These are phyloP conservation scores for Diddensiella santjacobensis DNA, from an alignment of 805 yeast species.

Conservation along the genomic window DNA sequence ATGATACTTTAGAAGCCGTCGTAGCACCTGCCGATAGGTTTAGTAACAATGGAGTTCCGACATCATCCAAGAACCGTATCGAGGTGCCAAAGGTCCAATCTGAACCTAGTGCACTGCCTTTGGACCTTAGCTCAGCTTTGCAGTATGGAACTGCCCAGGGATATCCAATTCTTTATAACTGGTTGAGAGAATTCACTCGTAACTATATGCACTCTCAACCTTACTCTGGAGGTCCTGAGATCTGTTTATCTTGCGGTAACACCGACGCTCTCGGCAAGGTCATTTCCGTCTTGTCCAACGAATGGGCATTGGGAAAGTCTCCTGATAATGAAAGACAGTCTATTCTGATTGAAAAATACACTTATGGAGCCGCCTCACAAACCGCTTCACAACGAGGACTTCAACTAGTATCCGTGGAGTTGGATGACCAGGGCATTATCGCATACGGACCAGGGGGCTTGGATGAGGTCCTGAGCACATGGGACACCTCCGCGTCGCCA, in stretches of 20 bases:
- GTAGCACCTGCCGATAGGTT: slow-evolving; percentile 46
- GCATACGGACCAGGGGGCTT: slow-evolving; percentile 53
- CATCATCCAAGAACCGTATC: slow-evolving; percentile 2
- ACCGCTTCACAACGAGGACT: slow-evolving; percentile 72
- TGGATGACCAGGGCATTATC: slow-evolving; percentile 73
- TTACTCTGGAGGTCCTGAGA: slow-evolving; percentile 62
- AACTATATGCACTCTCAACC: slow-evolving; percentile 14
- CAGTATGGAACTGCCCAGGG: slow-evolving; percentile 91
- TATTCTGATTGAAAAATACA: slow-evolving; percentile 71
- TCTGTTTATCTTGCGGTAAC: slow-evolving; percentile 71
- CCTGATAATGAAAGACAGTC: slow-evolving; percentile 11
- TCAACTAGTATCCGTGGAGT: slow-evolving; percentile 62
- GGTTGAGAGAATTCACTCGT: slow-evolving; percentile 63
- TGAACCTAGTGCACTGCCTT: slow-evolving; percentile 50
- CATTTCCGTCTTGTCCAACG: slow-evolving; percentile 66
- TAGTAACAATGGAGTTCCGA: not conserved
- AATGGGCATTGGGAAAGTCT: slow-evolving; percentile 54
- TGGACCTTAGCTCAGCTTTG: slow-evolving; percentile 60
- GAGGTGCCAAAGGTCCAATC: slow-evolving; percentile 46
- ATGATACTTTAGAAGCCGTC: slow-evolving; percentile 65
- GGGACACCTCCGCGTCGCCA: slow-evolving; percentile 52
- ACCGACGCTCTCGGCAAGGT: slow-evolving; percentile 83
- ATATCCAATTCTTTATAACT: slow-evolving; percentile 63
- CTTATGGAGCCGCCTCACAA: slow-evolving; percentile 80
- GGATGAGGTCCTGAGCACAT: slow-evolving; percentile 54